Conservation (phyloP, 2,329 filamentous ascomycete genomes). For the Trichoderma gracile region DNA sequence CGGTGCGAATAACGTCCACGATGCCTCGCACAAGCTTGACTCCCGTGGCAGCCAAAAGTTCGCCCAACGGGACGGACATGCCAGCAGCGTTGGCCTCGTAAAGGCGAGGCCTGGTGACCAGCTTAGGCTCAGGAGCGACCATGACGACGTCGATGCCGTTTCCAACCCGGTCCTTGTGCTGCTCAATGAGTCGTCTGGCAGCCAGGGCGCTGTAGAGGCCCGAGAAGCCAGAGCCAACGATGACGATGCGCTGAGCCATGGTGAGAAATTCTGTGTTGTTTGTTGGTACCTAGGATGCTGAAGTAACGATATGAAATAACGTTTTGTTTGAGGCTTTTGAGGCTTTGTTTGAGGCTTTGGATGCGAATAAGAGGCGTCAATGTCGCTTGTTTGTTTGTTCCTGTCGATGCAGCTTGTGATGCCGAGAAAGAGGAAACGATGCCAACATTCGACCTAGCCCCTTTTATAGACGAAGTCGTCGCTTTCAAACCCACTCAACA, state of each 20-base stretch:
- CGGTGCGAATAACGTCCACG: conserved; percentile 31
- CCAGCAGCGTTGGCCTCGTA: conserved; percentile 37
- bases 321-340: not conserved
- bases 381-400: too few relatives aligned
- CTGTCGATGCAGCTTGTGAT: too few relatives aligned
- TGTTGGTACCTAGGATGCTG: not conserved
- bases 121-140: conserved; percentile 36
- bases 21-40: conserved; percentile 34
- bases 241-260: conserved; percentile 12
- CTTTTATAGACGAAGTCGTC: not conserved
- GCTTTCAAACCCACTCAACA: not conserved
- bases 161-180: conserved; percentile 20
- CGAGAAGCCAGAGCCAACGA: conserved; percentile 41
- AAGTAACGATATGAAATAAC: not conserved
- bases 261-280: not conserved
- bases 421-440: too few relatives aligned
- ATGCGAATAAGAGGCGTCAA: not conserved
- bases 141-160: conserved; percentile 35
- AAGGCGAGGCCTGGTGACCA: conserved; percentile 40
- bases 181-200: conserved; percentile 37
- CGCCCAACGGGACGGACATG: conserved; percentile 31
- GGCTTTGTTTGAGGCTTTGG: not conserved
- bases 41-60: conserved; percentile 34
- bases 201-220: conserved; percentile 42
- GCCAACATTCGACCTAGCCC: not conserved